Base-by-base conservation (phyloP, 1,284 basidiomycete species). In the Earliella scabrosa region DNA sequence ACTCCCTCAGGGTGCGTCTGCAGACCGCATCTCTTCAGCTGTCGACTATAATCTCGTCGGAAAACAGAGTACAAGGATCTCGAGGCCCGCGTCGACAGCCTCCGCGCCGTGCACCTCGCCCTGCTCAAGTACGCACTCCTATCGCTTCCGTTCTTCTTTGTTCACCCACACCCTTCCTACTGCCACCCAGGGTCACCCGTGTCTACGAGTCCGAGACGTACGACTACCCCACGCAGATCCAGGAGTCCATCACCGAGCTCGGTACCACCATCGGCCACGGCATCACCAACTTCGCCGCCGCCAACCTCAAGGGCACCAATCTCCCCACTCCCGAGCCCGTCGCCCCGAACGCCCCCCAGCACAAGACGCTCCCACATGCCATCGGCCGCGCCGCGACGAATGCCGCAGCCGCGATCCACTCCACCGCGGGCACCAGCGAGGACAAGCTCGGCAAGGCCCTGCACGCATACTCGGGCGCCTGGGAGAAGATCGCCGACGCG, bases 361-460 rank as follows among this genome's bases (percentile, higher is more conserved):
- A 93, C 78, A 98, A 98, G 85, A 99, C 97, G 2, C 88, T 99
- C 45, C 91, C 95, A 2, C 97, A 98, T 71, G 97, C 97, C 0
- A 82, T 98, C 52, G 84, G 87, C 23, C 88, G 97, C 45, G 90
- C 95, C 0, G 87, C 95, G 1, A 84, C 87, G 49, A 73, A 77
- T 4, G 92, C 91, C 1, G 87, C 91, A 5, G 77, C 78, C 4
- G 75, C 80, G 9, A 73, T 92, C 23, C 77, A 83, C 50, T 63
- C 60, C 16, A 69, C 70, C 18, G 71, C 79, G 0, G 75, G 75
- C 3, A 74, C 73, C 24, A 81, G 81, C 20, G 82, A 86, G 9
- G 86, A 91, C 65, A 82, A 86, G 60, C 82, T 97, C 27, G 90
- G 86, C 32, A 85, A 85, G 66, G 91, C 91, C 0, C 81, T 99